These are phyloP conservation scores for Cystodermella granulosa DNA, from an alignment of 1,284 basidiomycete species.

Conservation along the genomic window DNA sequence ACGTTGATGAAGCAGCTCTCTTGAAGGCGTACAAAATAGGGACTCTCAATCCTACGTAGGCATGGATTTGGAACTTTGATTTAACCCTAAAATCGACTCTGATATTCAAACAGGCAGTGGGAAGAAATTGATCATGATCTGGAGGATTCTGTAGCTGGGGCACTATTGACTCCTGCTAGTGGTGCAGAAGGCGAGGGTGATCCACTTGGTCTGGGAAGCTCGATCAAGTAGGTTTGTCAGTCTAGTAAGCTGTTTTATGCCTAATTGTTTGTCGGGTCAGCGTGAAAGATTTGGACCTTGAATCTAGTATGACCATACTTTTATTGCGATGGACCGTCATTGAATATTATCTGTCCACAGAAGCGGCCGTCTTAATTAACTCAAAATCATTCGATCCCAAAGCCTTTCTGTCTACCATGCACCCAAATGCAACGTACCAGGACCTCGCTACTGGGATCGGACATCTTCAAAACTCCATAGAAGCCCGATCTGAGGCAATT, in stretches of 20 bases:
- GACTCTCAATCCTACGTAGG: conserved; percentile 63
- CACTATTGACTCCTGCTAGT: conserved; percentile 48
- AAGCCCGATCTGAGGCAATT: conserved; percentile 87
- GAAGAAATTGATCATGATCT: conserved; percentile 75
- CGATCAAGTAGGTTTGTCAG: conserved; percentile 54
- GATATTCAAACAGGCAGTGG: conserved; percentile 79
- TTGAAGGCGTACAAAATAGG: conserved; percentile 72
- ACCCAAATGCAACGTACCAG: conserved; percentile 94
- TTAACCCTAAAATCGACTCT: conserved; percentile 5
- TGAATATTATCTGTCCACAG: conserved; percentile 38
- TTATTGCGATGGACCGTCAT: background rate
- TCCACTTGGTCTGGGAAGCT: conserved; percentile 61
- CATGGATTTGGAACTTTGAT: conserved; percentile 3
- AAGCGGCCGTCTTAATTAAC: conserved; percentile 73
- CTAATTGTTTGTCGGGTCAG: conserved; percentile 22
- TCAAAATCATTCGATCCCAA: conserved; percentile 98
- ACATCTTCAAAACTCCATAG: conserved; percentile 71
- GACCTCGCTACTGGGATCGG: conserved; percentile 76
- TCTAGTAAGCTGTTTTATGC: conserved; percentile 2
- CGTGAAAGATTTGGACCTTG: conserved; percentile 63
- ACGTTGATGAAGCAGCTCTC: conserved; percentile 67
- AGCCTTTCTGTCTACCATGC: conserved; percentile 83
- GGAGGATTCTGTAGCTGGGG: conserved; percentile 60
- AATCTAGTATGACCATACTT: conserved; percentile 55
- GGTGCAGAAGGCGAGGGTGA: conserved; percentile 58